These are phyloP conservation scores for Cajanus cajan DNA, from an alignment of 306 rosid genomes.

Conservation along the genomic window DNA sequence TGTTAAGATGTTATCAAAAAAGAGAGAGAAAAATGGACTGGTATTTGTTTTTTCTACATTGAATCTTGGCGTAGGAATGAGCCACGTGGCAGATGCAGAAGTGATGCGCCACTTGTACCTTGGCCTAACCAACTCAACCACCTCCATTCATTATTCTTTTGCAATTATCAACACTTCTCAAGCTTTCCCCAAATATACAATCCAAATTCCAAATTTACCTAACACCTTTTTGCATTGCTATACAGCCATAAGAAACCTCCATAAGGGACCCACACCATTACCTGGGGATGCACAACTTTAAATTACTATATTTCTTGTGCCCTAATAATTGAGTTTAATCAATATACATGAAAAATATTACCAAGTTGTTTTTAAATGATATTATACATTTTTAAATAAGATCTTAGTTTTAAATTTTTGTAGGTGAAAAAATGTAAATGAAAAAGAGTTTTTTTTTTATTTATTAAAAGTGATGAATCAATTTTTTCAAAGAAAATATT, in stretches of 20 bases:
- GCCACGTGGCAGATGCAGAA: constrained; percentile 39
- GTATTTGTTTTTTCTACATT: not conserved
- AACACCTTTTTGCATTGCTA: not conserved
- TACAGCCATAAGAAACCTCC: not conserved
- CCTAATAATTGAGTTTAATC: not conserved
- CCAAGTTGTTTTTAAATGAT: too few relatives aligned
- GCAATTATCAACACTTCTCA: not conserved
- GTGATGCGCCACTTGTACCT: constrained; percentile 23
- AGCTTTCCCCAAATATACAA: constrained; percentile 12
- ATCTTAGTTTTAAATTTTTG: too few relatives aligned
- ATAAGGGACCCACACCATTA: not conserved
- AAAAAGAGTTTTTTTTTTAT: too few relatives aligned
- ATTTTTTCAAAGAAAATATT: too few relatives aligned
- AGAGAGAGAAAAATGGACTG: too few relatives aligned
- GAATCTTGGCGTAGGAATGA: not conserved
- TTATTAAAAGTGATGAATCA: too few relatives aligned
- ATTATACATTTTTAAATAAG: too few relatives aligned
- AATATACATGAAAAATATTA: too few relatives aligned
- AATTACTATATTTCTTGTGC: not conserved
- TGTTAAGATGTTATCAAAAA: too few relatives aligned
- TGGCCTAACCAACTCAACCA: constrained; percentile 40
- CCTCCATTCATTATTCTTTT: constrained; percentile 5
- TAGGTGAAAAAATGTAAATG: too few relatives aligned
- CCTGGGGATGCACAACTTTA: not conserved
- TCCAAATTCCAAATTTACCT: constrained; percentile 31